Evolutionary conservation across 2,329 filamentous ascomycete genomes (phyloP).

Genomic region (Fusarium illudens): DNA sequence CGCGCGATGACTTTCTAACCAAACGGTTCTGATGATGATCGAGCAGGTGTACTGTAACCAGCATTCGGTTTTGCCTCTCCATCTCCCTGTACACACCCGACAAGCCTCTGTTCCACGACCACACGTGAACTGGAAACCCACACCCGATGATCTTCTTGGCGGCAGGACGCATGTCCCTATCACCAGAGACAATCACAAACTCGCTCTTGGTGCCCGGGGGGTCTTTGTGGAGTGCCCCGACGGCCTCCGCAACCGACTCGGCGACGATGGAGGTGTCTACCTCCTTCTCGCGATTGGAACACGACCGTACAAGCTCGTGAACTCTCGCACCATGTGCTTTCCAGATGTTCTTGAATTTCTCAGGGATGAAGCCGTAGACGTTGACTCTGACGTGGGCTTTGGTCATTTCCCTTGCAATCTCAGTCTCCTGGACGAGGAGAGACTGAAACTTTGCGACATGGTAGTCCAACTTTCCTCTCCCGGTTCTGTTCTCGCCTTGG

Average conservation of each 20-base stretch:
- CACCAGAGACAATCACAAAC: not conserved
- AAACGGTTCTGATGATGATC: too few species aligned
- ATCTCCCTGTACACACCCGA: not conserved
- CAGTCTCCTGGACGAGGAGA: not conserved
- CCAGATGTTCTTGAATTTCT: not conserved
- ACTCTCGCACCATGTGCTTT: not conserved
- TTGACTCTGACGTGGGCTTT: too few species aligned
- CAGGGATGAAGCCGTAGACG: not conserved
- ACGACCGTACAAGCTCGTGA: not conserved
- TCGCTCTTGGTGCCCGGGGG: not conserved
- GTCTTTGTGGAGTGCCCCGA: not conserved
- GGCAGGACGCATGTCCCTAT: not conserved
- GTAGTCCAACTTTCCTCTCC: not conserved
- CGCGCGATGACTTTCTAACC: too few species aligned
- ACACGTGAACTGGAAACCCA: not conserved
- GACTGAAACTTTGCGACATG: not conserved
- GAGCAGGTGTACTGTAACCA: too few species aligned
- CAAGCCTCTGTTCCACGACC: not conserved
- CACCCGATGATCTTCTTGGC: not conserved
- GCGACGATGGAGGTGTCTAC: not conserved
- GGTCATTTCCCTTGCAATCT: too few species aligned
- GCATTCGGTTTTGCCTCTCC: too few species aligned
- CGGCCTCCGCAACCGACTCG: not conserved
- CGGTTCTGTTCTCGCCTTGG: not conserved
- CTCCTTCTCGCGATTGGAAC: not conserved